Base-by-base conservation (phyloP, 2,329 filamentous ascomycete genomes). In the Diaporthe caulivora region DNA sequence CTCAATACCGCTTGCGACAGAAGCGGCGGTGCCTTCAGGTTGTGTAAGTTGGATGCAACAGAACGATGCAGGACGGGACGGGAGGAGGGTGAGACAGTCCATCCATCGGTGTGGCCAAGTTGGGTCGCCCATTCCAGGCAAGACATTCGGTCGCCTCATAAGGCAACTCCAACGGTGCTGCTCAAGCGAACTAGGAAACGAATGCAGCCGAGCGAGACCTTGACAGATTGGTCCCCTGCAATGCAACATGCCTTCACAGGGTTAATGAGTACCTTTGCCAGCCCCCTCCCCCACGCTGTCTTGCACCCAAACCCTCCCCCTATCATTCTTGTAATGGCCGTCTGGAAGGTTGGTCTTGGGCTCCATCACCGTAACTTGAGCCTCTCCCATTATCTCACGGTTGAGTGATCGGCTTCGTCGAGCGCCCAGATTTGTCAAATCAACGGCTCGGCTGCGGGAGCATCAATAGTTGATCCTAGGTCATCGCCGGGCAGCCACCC, bases 61-160 rank as follows among this genome's bases (percentile, higher is more conserved):
- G 18, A 15, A 40, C 37, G n/a, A 67, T 53, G 62, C 21, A 40
- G 40, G 58, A 26, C 58, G 40, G 21, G 31, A 37, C 9, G 62
- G 47, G 24, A 40, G 60, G 29, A 15, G 31, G 44, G 47, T 51
- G 31, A 40, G 62, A 51, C 62, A 51, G 44, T 31, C 40, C 60
- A 18, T 51, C 62, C 62, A 67, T 34, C 42, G 10, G 29, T 67
- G 55, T 42, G 54, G 51, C 54, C 54, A 31, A 26, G 51, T 15
- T 71, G 65, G 67, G 44, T 60, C 44, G 67, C 73, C 31, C 24
- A 47, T 67, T 53, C 64, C n/a, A 57, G 58, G 60, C 60, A 69
- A 65, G 57, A 60, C 44, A 51, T 44, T 26, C 24, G 54, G 70
- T 67, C 65, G 73, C 70, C 73, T 73, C 57, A 70, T 31, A 51